Evolutionary conservation across 1,284 basidiomycete species (phyloP), one percentile per base, ranked within the genome.

Genomic region (Boletus semigastroideus): DNA sequence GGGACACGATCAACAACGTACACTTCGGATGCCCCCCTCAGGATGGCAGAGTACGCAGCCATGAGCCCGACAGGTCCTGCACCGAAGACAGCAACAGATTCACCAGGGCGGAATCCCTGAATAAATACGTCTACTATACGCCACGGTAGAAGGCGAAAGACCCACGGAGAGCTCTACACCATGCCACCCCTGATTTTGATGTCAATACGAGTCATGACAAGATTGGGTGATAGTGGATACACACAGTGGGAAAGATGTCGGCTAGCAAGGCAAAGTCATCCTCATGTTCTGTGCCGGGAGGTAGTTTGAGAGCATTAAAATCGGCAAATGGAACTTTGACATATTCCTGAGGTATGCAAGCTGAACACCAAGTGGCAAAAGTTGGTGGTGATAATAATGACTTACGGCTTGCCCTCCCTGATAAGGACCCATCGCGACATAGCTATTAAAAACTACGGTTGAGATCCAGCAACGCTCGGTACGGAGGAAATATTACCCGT

Each of bases 1-100:
- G 76, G 69, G 5, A 82, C 76, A 48, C 78, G 75, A 60, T 80
- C 78, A 22, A 82, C 77, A 16, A 80, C 77, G 54, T 79, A 80
- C 5, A 81, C 75, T 22, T 75, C 72, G 1, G 77, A 72, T 2
- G 79, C 78, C 27, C 79, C 79, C 33, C 78, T 73, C 36, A 80
- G 62, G 9, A 73, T 57, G 3, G 79, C 79, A 30, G 76, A 78
- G 59, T 82, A 82, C 0, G 36, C 36, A 10, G 78, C 79, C 25
- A 42, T 42, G 3, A 42, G 41, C 6, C 41, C 41, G 1, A 42
- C 41, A 30, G 16, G 41, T 1, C 41, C 27, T 9, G 41, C 41
- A 42, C 41, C 41, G 13, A 42, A 42, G 12, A 42, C 27, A 25
- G 27, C 25, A 28, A 30, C 22, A n/a, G 41, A 27, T 42, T 37